Base-by-base conservation (phyloP, 495 filamentous ascomycete genomes). In the Podospora didyma region DNA sequence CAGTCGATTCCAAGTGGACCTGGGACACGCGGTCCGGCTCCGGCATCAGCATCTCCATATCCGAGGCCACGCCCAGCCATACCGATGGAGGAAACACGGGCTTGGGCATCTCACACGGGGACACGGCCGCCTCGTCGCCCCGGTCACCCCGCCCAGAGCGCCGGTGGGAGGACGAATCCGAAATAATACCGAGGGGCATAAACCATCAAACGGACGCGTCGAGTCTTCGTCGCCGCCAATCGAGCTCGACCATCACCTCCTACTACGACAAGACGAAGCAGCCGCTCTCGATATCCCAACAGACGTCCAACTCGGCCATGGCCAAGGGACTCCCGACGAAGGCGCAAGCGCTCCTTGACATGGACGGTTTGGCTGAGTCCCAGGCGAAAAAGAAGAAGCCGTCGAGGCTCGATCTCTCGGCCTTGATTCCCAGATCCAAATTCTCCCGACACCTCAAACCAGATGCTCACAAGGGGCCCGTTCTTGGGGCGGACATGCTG, bases 281-380 rank as follows among this genome's bases (percentile, higher is more conserved):
- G 26, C 79, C 79, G 28, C 69, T 81, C 3, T 65, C 78, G 12
- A 78, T 80, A 58, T 82, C 79, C 7, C 78, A 80, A 54, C 80
- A 83, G 59, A 82, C 79, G 9, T 79, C 78, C 1, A 76, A 68
- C 53, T 81, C 79, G 17, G 76, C 78, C 35, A 79, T 82, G 70
- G 72, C 78, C 10, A 82, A 80, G 60, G 78, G 77, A 7, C 66
- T 78, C 5, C 76, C 78, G 7, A 60, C 70, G 19, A 78, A 78
- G 64, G 71, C 65, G 14, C 60, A 70, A n/a, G 54, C 66, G 22
- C 66, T 73, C 28, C 66, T 73, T 45, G 75, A 75, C 69, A 75
- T 75, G 26, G 74, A 75, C 39, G 72, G 60, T 7, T 21, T 49
- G n/a, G 55, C 56, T 0, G 21, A 41, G 49, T 46, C 55, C n/a